Base-by-base conservation (phyloP, 2,329 filamentous ascomycete species). In the Epichloe bromicola region DNA sequence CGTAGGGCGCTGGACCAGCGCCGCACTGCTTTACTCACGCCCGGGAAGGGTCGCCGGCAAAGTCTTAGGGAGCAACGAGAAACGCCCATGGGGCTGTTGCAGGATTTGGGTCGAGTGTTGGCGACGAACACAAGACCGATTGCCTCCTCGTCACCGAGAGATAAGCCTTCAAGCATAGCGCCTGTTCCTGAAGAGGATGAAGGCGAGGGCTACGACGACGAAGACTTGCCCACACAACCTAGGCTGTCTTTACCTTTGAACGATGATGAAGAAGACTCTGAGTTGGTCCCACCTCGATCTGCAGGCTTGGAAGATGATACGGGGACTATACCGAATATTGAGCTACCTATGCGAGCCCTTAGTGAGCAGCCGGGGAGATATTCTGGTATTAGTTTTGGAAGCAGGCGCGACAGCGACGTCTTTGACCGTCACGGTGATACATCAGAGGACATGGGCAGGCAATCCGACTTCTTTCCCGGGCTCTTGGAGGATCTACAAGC, bases 21-120 rank as follows among this genome's bases (percentile, higher is more conserved):
- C 5, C 75, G 80, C 41, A 74, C 75, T 3, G 77, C 77, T 45
- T 68, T 80, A 46, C 73, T 81, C 54, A 84, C 80, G 0, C 80
- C 80, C 0, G 79, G 78, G 17, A 75, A 74, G 55, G 73, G 74
- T 49, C 73, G 76, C 19, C 71, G 80, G n/a, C 74, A 73, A 57
- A 83, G 79, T 59, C 60, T 76, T 48, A 73, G 74, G 56, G 73
- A 74, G 53, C 72, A 76, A 58, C 68, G 78, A 54, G 76, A 81
- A 60, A 78, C 76, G 5, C 75, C 78, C 2, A 69, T 74, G 58
- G 74, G 74, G 53, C 60, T 75, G 20, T 60, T 82, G 44, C 72
- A 78, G 48, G 71, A 73, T 51, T 70, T 85, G 26, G 76, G 76
- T 51, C 70, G 72, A 47, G 67, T 72, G 5, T 64, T 83, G 41